These are phyloP conservation scores for Leishmania lainsoni DNA, from an alignment of 208 protist species.

Conservation along the genomic window DNA sequence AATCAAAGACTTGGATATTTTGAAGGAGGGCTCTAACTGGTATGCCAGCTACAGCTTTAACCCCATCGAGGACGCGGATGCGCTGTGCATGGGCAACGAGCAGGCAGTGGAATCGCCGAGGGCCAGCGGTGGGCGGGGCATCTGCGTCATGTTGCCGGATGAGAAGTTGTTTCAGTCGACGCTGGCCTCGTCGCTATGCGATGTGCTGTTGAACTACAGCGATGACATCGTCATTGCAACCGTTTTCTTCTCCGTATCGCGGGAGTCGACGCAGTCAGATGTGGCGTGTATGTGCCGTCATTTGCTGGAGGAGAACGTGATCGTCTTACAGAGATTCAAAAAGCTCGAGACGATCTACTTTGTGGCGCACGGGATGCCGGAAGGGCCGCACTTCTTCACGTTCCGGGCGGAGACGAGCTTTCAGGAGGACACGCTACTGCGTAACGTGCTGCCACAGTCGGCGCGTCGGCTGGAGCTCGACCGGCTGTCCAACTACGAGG, in stretches of 20 bases:
- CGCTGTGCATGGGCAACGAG: neutral
- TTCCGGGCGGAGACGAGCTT: slow-evolving; percentile 83
- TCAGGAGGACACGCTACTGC: slow-evolving; percentile 90
- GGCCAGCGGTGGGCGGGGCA: slow-evolving; percentile 32
- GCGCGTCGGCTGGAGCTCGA: slow-evolving; percentile 95
- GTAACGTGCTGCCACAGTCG: slow-evolving; percentile 95
- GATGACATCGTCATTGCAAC: slow-evolving; percentile 43
- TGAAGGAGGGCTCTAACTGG: slow-evolving; percentile 50
- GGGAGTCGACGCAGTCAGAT: slow-evolving; percentile 48
- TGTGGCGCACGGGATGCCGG: slow-evolving; percentile 66
- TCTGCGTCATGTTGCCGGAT: slow-evolving; percentile 69
- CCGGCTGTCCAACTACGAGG: slow-evolving; percentile 93
- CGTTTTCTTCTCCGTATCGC: slow-evolving; percentile 65
- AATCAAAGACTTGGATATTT: slow-evolving; percentile 70
- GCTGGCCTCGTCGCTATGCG: slow-evolving; percentile 40
- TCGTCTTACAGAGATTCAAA: slow-evolving; percentile 23
- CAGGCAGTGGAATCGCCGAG: neutral
- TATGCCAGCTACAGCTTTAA: slow-evolving; percentile 68
- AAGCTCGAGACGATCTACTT: slow-evolving; percentile 66
- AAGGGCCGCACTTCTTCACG: slow-evolving; percentile 92
- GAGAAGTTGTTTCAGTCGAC: slow-evolving; percentile 41
- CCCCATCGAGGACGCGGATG: slow-evolving; percentile 45
- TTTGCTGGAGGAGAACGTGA: slow-evolving; percentile 53
- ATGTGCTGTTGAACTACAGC: slow-evolving; percentile 34
- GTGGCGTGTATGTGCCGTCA: slow-evolving; percentile 48